Conservation (phyloP, 1,284 basidiomycete species). For the Melampsora americana region DNA sequence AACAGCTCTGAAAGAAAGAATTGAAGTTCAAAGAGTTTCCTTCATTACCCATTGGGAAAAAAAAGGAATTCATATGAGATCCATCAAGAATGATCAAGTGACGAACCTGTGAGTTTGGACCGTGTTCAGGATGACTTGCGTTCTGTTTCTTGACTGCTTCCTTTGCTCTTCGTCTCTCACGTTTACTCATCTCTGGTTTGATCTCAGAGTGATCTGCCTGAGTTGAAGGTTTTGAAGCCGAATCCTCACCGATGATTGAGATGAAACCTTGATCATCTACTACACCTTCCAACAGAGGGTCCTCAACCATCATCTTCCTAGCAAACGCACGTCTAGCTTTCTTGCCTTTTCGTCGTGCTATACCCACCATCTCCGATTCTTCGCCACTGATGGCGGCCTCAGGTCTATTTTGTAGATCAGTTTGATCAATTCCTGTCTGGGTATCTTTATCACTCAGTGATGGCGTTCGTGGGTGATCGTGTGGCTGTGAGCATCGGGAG, state of each 20-base stretch:
- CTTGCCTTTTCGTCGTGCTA: conserved; percentile 29
- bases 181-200: conserved; percentile 64
- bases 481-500: neutral
- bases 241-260: conserved; percentile 7
- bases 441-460: neutral
- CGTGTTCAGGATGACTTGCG: conserved; percentile 53
- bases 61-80: too few relatives aligned
- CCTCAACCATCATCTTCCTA: neutral
- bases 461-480: neutral
- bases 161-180: conserved; percentile 71
- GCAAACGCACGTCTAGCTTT: neutral
- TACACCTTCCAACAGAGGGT: neutral
- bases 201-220: too few relatives aligned
- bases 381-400: conserved; percentile 41
- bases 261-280: neutral
- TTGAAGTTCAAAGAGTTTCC: too few relatives aligned
- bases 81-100: conserved; percentile 10
- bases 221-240: conserved; percentile 21
- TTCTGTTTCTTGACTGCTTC: conserved; percentile 71
- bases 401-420: neutral
- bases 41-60: too few relatives aligned
- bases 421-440: too few relatives aligned
- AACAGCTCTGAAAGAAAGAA: conserved; percentile 61
- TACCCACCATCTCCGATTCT: conserved; percentile 38
- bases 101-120: conserved; percentile 41